Percentiles rank a stretch among this genome's conserved stretches.
Conservation (phyloP, 495 filamentous ascomycete genomes). For the Penicillium samsonianum region DNA sequence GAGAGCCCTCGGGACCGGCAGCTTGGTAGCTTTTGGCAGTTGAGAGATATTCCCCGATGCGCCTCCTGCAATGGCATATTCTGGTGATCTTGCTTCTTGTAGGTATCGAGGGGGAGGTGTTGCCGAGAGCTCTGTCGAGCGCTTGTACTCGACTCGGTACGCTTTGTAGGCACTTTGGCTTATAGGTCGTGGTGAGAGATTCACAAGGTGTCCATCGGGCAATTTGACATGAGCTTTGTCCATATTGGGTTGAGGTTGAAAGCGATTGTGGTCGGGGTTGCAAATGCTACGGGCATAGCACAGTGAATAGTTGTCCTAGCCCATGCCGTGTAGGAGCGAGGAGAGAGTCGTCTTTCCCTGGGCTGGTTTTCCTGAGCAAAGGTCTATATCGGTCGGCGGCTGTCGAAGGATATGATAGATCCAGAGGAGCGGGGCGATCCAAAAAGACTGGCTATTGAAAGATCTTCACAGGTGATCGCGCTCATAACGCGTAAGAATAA, state of each 20-base stretch:
- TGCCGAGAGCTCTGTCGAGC: slow-evolving; percentile 14
- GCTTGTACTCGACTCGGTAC: slow-evolving; percentile 25
- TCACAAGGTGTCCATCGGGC: slow-evolving; percentile 39
- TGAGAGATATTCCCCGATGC: slow-evolving; percentile 17
- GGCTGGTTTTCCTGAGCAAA: slow-evolving; percentile 6
- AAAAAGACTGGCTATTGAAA: not conserved
- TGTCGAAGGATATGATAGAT: slow-evolving; percentile 12
- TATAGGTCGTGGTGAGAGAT: slow-evolving; percentile 34
- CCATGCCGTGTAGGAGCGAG: slow-evolving; percentile 29
- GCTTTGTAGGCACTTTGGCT: slow-evolving; percentile 23
- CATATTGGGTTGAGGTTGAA: slow-evolving; percentile 18
- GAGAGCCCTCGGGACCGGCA: slow-evolving; percentile 33
- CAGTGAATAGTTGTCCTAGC: slow-evolving; percentile 7
- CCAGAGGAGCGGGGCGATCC: slow-evolving; percentile 12
- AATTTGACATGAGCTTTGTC: slow-evolving; percentile 32
- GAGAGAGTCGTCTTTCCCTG: not conserved
- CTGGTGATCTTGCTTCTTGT: slow-evolving; percentile 7
- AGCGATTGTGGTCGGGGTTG: not conserved
- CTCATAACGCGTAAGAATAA: slow-evolving; percentile 35
- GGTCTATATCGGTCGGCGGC: slow-evolving; percentile 4
- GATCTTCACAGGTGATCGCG: slow-evolving; percentile 5
- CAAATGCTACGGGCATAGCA: slow-evolving; percentile 25
- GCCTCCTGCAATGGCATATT: slow-evolving; percentile 9
- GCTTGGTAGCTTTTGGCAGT: slow-evolving; percentile 34
- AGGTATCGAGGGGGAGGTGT: slow-evolving; percentile 9